Evolutionary conservation across 306 rosid species (phyloP).

Genomic region (Begonia fuchsioides): DNA sequence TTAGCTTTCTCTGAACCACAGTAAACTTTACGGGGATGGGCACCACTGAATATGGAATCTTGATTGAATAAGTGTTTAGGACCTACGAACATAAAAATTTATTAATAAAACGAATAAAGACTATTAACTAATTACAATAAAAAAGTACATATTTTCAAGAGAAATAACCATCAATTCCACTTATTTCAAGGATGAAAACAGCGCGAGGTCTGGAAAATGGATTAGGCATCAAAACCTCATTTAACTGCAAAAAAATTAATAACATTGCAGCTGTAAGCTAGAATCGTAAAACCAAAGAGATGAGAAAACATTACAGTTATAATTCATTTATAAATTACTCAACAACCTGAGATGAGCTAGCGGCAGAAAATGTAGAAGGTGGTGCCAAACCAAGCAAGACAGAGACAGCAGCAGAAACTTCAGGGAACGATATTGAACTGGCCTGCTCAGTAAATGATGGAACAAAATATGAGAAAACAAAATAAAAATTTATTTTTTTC

Average conservation of each 20-base stretch:
- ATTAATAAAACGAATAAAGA: not conserved
- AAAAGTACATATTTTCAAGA: not conserved
- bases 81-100: slow-evolving; percentile 31
- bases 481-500: not conserved
- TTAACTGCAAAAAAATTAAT: slow-evolving; percentile 46
- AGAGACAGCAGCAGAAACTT: slow-evolving; percentile 69
- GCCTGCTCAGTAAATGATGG: slow-evolving; percentile 28
- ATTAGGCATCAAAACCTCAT: slow-evolving; percentile 67
- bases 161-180: slow-evolving; percentile 49
- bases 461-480: not conserved
- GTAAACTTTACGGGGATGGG: slow-evolving; percentile 22
- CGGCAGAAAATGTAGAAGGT: slow-evolving; percentile 44
- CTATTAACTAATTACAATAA: not conserved
- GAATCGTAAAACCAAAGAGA: slow-evolving; percentile 1
- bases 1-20: slow-evolving; percentile 38
- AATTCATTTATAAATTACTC: slow-evolving; percentile 6
- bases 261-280: slow-evolving; percentile 13
- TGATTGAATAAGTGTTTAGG: slow-evolving; percentile 23
- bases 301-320: slow-evolving; percentile 1
- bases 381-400: slow-evolving; percentile 89
- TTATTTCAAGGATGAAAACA: slow-evolving; percentile 63
- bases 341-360: slow-evolving; percentile 74
- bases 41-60: slow-evolving; percentile 27
- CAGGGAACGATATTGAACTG: slow-evolving; percentile 38
- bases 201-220: slow-evolving; percentile 85